Conservation (phyloP, 345 rosid genomes). For the Nephelium lappaceum region DNA sequence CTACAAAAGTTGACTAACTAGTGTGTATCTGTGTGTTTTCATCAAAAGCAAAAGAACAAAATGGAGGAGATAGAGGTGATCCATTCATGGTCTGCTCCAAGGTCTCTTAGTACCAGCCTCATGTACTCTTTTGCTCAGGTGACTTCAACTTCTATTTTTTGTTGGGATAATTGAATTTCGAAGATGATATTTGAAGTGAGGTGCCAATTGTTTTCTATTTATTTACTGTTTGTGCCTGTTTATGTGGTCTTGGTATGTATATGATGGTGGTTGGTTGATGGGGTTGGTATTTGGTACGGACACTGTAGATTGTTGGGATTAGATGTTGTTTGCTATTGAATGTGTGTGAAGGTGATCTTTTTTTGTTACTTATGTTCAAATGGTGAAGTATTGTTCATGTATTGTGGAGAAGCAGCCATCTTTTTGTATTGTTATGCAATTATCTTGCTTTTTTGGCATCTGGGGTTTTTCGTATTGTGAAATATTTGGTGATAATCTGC, state of each 20-base stretch:
- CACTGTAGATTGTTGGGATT: neutral
- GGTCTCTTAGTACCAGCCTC: conserved; percentile 86
- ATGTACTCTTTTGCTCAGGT: conserved; percentile 93
- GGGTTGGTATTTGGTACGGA: neutral
- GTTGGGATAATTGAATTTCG: neutral
- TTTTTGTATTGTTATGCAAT: neutral
- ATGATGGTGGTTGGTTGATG: neutral
- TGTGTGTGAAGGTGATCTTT: too few relatives aligned
- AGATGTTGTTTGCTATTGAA: too few relatives aligned
- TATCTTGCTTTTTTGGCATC: neutral
- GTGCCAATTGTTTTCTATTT: neutral
- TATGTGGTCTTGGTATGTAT: neutral
- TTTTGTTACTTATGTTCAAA: neutral
- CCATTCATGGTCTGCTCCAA: conserved; percentile 89
- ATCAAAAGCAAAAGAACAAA: neutral
- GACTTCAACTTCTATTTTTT: neutral
- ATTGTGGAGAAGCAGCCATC: neutral
- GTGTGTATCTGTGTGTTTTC: neutral
- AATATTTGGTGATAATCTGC: neutral
- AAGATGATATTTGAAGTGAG: neutral
- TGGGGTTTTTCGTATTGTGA: neutral
- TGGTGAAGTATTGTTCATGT: neutral
- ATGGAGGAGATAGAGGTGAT: conserved; percentile 52
- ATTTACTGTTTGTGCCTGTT: neutral
- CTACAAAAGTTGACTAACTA: neutral